Base-by-base conservation (phyloP, 768 basidiomycete species). In the Panellus pusillus region DNA sequence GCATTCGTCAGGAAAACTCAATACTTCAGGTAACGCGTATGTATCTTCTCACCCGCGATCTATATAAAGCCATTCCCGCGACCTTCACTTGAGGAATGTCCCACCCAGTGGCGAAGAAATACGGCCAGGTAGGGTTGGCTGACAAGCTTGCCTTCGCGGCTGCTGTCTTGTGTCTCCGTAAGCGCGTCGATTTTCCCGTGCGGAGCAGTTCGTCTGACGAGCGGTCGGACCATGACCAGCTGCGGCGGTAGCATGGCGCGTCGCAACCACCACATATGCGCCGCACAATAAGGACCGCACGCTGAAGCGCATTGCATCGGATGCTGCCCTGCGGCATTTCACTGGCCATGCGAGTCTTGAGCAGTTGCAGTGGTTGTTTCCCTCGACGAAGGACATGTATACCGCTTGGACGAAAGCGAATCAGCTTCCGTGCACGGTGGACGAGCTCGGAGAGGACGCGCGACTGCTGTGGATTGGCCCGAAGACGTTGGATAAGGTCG, bases 391-490 rank as follows among this genome's bases (percentile, higher is more conserved):
- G 14, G 53, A 45, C 11, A 63, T 61, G 1, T 71, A 68, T 43
- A 47, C 61, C 28, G 17, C 35, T 9, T 72, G 61, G 61, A 52
- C 58, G 27, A 68, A 66, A 52, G 36, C 47, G 13, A 54, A 63
- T 32, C 50, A 61, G 7, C 57, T 68, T 19, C 59, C 61, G 35
- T 24, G 36, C 3, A 47, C 51, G 5, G 55, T 70, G 29, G 71
- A 72, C 17, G 66, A 69, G 24, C 45, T 72, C 9, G 68, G 61
- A 6, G 61, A 65, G 31, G 63, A 64, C 40, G 56, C 65, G 19
- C 52, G 64, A 39, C 46, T 74, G 6, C 48, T 72, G 9, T 74
- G 73, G 73, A 54, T 73, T 41, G 68, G 71, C 24, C 56, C 64
- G 9, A 68, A 65, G 28, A 60, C 65, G 31, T 65, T 66, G 1